Percentiles rank a stretch among this genome's conserved stretches.
Evolutionary conservation across 2,329 filamentous ascomycete genomes (phyloP).

Genomic region (Colletotrichum noveboracense): DNA sequence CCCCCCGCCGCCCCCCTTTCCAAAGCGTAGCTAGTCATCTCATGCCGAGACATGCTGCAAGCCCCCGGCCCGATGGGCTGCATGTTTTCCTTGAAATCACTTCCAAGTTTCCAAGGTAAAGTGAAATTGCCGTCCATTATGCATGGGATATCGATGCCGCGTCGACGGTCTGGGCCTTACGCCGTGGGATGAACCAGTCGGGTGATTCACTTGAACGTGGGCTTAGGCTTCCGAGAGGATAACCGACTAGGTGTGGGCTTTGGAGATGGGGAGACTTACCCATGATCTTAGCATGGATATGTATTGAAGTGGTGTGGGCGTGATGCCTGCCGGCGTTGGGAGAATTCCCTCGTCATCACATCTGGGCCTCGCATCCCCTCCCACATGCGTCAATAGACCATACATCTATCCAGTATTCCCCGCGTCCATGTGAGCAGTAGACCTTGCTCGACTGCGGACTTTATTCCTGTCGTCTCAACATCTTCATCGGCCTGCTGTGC

Average conservation of each 20-base stretch:
- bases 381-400: not conserved
- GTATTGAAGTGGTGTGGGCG: not conserved
- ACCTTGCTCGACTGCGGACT: not conserved
- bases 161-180: not conserved
- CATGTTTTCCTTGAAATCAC: not conserved
- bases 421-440: not conserved
- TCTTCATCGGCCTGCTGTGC: conserved; percentile 1
- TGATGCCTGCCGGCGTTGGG: not conserved
- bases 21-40: not conserved
- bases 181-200: conserved; percentile 2
- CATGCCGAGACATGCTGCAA: conserved; percentile 10
- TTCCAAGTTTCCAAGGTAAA: not conserved
- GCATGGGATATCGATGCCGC: not conserved
- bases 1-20: not conserved
- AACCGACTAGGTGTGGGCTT: not conserved
- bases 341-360: not conserved
- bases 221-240: not conserved
- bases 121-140: not conserved
- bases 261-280: not conserved
- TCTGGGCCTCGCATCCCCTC: not conserved
- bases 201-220: not conserved
- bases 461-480: not conserved
- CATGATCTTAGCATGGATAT: not conserved
- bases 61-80: conserved; percentile 11
- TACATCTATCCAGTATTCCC: conserved; percentile 14